Base-by-base conservation (phyloP, 495 filamentous ascomycete genomes). In the Aspergillus hancockii region DNA sequence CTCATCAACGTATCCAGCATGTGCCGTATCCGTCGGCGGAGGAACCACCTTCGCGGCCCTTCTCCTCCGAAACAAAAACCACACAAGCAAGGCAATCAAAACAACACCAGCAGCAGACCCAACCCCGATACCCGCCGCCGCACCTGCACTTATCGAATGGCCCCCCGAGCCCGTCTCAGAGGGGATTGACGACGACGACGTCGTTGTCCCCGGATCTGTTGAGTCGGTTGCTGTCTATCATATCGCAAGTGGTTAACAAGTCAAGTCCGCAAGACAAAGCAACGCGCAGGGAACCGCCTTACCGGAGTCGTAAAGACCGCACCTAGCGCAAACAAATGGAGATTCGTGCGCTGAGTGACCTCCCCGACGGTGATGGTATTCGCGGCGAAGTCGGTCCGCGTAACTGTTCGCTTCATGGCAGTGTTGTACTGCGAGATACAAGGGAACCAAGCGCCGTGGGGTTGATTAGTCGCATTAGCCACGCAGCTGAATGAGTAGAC, bases 321-420 rank as follows among this genome's bases (percentile, higher is more conserved):
- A 14, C 58, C 67, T 19, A 71, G 34, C 8, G 67, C 67, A 47
- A 63, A 66, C 28, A 69, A 46, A 41, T 70, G 69, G 13, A 64
- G 32, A 10, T 58, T 49, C 0, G 60, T 59, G n/a, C 22, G 25
- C 28, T 31, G 46, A 32, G 52, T 58, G 41, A 59, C 57, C 34
- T 56, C 31, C 49, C 45, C 59, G 0, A 62, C 38, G 4, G 23
- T 34, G 14, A 59, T 32, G 0, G 64, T 60, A 54, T 65, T 67
- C 12, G 34, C 19, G 0, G 28, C 4, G 36, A 16, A 71, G 32
- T 52, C 57, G 5, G 57, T 59, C n/a, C 25, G 13, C 2, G 57
- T 59, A 13, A 59, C 19, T 0, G n/a, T 38, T 21, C 45, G 16
- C 16, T 16, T 53, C 14, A 18, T 25, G 0, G 49, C 23, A 9